Conservation (phyloP, 768 basidiomycete genomes). For the Lactarius quietus region DNA sequence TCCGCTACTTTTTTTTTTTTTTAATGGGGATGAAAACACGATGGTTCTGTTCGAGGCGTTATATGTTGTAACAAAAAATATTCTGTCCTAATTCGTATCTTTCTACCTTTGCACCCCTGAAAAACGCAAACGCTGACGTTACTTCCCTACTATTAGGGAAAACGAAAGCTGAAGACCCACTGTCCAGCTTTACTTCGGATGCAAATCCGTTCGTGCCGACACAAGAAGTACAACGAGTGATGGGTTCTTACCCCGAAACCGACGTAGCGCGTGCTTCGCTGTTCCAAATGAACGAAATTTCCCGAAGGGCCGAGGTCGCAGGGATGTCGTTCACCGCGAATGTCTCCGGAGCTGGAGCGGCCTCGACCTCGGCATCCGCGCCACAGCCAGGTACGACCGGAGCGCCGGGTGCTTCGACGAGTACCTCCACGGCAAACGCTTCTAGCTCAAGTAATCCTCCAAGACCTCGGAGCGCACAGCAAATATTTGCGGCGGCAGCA, state of each 20-base stretch:
- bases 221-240: slow-evolving; percentile 51
- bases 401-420: slow-evolving; percentile 21
- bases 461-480: slow-evolving; percentile 30
- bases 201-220: slow-evolving; percentile 54
- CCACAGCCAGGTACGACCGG: slow-evolving; percentile 18
- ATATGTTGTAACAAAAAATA: slow-evolving; percentile 19
- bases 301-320: slow-evolving; percentile 52
- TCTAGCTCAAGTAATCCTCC: slow-evolving; percentile 17
- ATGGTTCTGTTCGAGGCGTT: slow-evolving; percentile 6
- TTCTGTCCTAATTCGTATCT: slow-evolving; percentile 37
- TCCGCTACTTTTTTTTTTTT: background rate
- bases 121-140: slow-evolving; percentile 25
- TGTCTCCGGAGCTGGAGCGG: slow-evolving; percentile 14
- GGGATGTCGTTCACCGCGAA: slow-evolving; percentile 36
- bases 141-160: slow-evolving; percentile 31
- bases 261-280: slow-evolving; percentile 66
- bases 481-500: slow-evolving; percentile 33
- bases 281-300: slow-evolving; percentile 76
- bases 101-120: slow-evolving; percentile 29
- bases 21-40: slow-evolving; percentile 10
- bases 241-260: slow-evolving; percentile 48
- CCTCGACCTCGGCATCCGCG: slow-evolving; percentile 25
- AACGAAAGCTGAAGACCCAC: slow-evolving; percentile 33
- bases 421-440: slow-evolving; percentile 7
- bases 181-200: slow-evolving; percentile 30